phyloP scores from a whole-genome alignment of 768 basidiomycete species.

The Boletus sp. region DNA sequence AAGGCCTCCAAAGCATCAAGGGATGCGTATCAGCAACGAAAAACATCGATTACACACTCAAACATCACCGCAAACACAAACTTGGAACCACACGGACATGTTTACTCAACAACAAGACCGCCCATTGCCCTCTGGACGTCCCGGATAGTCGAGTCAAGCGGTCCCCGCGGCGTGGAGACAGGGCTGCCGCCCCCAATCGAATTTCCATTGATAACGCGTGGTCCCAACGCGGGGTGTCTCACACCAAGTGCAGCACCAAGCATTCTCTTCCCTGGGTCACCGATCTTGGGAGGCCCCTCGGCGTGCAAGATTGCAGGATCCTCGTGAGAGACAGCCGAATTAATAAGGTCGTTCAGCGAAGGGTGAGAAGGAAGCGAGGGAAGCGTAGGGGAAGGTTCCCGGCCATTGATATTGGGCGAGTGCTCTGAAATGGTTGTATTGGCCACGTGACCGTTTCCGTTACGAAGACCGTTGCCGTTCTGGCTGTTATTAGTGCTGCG shows the following conservation, averaged over 20 bases:
- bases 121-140: conserved; percentile 77
- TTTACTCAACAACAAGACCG: conserved; percentile 71
- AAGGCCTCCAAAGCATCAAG: conserved; percentile 17
- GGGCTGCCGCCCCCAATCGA: conserved; percentile 35
- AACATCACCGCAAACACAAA: conserved; percentile 17
- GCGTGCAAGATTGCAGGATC: conserved; percentile 66
- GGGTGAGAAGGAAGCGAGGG: conserved; percentile 80
- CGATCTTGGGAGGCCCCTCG: conserved; percentile 69
- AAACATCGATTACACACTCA: conserved; percentile 21
- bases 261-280: conserved; percentile 88
- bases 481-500: conserved; percentile 43
- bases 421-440: conserved; percentile 50
- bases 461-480: conserved; percentile 30
- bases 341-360: conserved; percentile 81
- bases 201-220: conserved; percentile 48
- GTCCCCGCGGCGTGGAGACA: conserved; percentile 29
- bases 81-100: conserved; percentile 6
- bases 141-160: conserved; percentile 55
- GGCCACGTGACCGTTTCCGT: conserved; percentile 36
- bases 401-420: conserved; percentile 40
- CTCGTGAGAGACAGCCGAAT: conserved; percentile 53
- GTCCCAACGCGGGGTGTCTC: conserved; percentile 70
- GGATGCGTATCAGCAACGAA: conserved; percentile 19
- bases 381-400: conserved; percentile 80
- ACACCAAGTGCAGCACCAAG: conserved; percentile 81